These are phyloP conservation scores for Diaporthe citri DNA, from an alignment of 2,329 filamentous ascomycete genomes.

Conservation along the genomic window DNA sequence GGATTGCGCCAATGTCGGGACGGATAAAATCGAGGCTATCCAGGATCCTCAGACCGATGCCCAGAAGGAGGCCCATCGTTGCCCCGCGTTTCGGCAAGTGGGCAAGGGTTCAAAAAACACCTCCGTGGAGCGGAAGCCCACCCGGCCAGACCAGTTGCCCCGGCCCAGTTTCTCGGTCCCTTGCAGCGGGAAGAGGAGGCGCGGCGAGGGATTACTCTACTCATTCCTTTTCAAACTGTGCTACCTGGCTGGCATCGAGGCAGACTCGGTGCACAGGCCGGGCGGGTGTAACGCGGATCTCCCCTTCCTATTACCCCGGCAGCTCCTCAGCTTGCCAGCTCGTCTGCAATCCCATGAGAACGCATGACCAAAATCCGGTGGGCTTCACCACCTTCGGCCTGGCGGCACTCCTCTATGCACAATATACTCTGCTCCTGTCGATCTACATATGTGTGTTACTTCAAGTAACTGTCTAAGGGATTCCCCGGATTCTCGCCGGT, in stretches of 20 bases:
- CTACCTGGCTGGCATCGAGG: not conserved
- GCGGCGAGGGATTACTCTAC: not conserved
- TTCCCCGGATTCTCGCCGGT: not conserved
- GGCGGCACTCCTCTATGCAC: too few species aligned
- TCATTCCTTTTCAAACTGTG: not conserved
- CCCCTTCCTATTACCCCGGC: constrained; percentile 21
- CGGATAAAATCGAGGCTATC: constrained; percentile 21
- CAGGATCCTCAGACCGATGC: constrained; percentile 9
- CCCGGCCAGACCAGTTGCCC: constrained; percentile 16
- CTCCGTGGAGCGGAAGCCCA: not conserved
- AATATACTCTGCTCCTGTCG: too few species aligned
- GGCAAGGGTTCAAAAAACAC: not conserved
- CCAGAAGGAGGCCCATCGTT: constrained; percentile 9
- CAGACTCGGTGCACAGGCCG: not conserved
- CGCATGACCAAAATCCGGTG: not conserved
- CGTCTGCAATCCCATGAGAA: not conserved
- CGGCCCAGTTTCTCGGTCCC: not conserved
- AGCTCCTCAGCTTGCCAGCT: not conserved
- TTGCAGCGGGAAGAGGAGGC: not conserved
- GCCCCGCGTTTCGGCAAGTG: constrained; percentile 31
- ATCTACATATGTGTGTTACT: not conserved
- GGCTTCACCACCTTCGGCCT: not conserved
- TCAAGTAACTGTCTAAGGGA: too few species aligned
- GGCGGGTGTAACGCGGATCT: constrained; percentile 9
- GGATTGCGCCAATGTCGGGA: constrained; percentile 12